Evolutionary conservation across 2,329 filamentous ascomycete species (phyloP), one percentile per base, ranked within the genome.

Genomic region (Pezizomycotina sp.): DNA sequence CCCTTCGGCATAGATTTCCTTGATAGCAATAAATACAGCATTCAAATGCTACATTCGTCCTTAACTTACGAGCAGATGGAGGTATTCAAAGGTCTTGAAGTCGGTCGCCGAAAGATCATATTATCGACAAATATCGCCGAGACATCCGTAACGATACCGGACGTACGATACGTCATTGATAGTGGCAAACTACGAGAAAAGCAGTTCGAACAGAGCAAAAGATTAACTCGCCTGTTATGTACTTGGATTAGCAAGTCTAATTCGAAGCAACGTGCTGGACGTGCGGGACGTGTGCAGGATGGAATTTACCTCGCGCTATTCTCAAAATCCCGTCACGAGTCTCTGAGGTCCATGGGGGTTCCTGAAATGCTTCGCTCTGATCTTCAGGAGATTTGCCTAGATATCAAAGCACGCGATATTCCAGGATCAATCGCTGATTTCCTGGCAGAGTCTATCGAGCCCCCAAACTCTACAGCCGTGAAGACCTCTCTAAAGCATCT

Each of bases 101-200:
- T 43, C 9, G 61, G 59, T 10, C 58, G 57, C 29, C 57, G 65
- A 27, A 62, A 63, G 43, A 57, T 68, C 20, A 62, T 68, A 21
- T 51, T 68, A 6, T 56, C 62, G 3, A 67, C 63, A 1, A 63
- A 65, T 36, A 62, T 67, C 38, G 62, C 62, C 5, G 64, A 67
- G 47, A 64, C 62, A 0, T 64, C 60, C 3, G 52, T 67, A 25
- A 67, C 64, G 4, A 60, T 67, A n/a, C 58, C 62, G 6, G 64
- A 66, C 41, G 62, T 68, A 13, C 57, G 58, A 35, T 61, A 59
- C 47, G 62, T 68, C 2, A 52, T 68, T 21, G 65, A 68, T 42
- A 53, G 55, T 10, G 65, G 65, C 13, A 55, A 55, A 27, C 36
- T 50, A 20, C 47, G 52, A 10, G 52, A 56, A 43, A 53, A 48